Base-by-base conservation (phyloP, 345 rosid species). In the Luvunga scandens region DNA sequence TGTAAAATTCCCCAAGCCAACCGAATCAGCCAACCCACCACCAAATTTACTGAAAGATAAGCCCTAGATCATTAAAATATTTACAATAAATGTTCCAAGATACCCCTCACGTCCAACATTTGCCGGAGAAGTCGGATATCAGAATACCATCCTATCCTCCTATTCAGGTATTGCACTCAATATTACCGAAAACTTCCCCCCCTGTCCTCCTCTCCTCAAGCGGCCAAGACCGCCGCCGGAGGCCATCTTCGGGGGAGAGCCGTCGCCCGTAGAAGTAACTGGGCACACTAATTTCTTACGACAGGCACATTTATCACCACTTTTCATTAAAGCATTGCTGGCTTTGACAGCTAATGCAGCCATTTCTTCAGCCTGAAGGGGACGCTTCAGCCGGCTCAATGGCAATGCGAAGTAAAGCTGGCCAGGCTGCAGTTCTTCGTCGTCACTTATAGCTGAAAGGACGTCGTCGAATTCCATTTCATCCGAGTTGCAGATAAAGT, bases 341-440 rank as follows among this genome's bases (percentile, higher is more conserved):
- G 99, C 99, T 85, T 91, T 94, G 22, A 96, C 98, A 0, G 99
- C 99, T 86, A 96, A 87, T 83, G 99, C 94, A 21, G 99, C 99
- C 99, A 96, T 94, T 75, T 96, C 94, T 74, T 92, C 93, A 0
- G 95, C 86, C 63, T 86, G 91, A 36, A 96, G 85, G 5, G 93
- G 95, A 67, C 81, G 91, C 66, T 82, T 85, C 65, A 96, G 81
- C 81, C 91, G 76, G 70, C 74, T 85, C 78, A 94, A 74, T 6
- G 98, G 98, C 70, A 96, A 78, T 45, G 94, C 94, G 57, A 96
- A 96, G 79, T 96, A 96, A 33, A 96, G 87, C 73, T 91, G 97
- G 16, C 99, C 98, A 0, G 91, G 94, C 36, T 88, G 95, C 65
- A 96, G 94, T 82, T 86, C 93, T 10, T 96, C 97, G 3, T 92